These are phyloP conservation scores for Saccharomycopsis sp. DNA, from an alignment of 805 yeast genomes.

Conservation along the genomic window DNA sequence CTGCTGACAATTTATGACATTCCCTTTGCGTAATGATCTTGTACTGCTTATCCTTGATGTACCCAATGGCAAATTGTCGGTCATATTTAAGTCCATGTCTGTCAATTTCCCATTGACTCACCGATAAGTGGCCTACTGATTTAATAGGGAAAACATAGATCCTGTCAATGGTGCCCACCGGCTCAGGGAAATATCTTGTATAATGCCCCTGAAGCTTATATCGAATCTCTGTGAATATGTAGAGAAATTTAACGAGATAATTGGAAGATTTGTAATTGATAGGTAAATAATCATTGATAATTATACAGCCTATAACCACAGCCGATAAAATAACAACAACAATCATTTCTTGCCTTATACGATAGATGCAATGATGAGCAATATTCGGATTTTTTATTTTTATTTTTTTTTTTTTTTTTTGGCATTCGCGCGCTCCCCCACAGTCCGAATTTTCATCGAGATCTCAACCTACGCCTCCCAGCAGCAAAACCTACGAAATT, in stretches of 20 bases:
- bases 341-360: neutral
- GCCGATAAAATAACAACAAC: neutral
- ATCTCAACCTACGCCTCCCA: no score
- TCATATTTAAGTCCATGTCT: conserved; percentile 28
- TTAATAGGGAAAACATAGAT: conserved; percentile 29
- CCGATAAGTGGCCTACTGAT: conserved; percentile 27
- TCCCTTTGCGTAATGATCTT: conserved; percentile 28
- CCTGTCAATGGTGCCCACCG: conserved; percentile 13
- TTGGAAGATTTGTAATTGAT: neutral
- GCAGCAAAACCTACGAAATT: neutral
- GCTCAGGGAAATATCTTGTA: neutral
- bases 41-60: conserved; percentile 5
- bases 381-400: no score
- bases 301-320: no score
- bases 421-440: no score
- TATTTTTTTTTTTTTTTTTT: no score
- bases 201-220: neutral
- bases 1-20: conserved; percentile 24
- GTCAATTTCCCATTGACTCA: conserved; percentile 25
- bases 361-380: neutral
- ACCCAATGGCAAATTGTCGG: conserved; percentile 25
- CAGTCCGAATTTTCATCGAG: no score
- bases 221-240: neutral
- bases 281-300: neutral
- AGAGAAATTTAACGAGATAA: neutral